Evolutionary conservation across 352 stramenopile species (phyloP), one percentile per base, ranked within the genome.

Genomic region (Saprolegnia parasitica): DNA sequence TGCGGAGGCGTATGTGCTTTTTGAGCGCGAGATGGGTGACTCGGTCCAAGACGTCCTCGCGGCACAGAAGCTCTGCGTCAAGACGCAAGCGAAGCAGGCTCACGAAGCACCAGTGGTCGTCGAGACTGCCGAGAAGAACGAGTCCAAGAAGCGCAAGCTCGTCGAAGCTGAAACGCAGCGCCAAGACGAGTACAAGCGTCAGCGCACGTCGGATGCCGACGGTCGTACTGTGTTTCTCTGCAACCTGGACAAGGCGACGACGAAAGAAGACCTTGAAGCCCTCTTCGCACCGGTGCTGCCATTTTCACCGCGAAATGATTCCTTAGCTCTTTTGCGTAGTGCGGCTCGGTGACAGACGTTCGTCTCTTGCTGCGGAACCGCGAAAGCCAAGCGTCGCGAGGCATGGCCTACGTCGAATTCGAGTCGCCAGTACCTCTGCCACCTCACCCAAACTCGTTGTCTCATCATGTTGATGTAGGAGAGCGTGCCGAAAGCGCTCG

Each of bases 341-440:
- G 58, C 26, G 58, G 58, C 6, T 8, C 49, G 5, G 39, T 67
- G 13, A 40, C 20, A 4, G 58, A 67, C 13, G 40, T 67, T 21
- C 58, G 58, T n/a, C 18, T 67, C 6, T 21, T 67, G 10, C 21
- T 55, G 0, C 58, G 58, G 8, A 67, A 67, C 50, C 58, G 58
- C 52, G 58, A 67, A 54, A 67, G 58, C 45, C 35, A 67, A 56
- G 58, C 58, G 24, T 67, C 58, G 15, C 37, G 58, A 4, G 58
- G 58, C 15, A 67, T 67, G 58, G 58, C 58, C 13, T 67, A 67
- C 58, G 45, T 67, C 26, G 58, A 67, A 18, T 67, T 67, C 35
- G 58, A 67, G 13, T 16, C 18, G 5, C 37, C 52, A 39, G 58
- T 67, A 67, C 37, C 11, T 26, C 3, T 20, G 21, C 5, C 16